phyloP scores from a whole-genome alignment of 768 basidiomycete genomes.

The Lactarius hengduanensis region DNA sequence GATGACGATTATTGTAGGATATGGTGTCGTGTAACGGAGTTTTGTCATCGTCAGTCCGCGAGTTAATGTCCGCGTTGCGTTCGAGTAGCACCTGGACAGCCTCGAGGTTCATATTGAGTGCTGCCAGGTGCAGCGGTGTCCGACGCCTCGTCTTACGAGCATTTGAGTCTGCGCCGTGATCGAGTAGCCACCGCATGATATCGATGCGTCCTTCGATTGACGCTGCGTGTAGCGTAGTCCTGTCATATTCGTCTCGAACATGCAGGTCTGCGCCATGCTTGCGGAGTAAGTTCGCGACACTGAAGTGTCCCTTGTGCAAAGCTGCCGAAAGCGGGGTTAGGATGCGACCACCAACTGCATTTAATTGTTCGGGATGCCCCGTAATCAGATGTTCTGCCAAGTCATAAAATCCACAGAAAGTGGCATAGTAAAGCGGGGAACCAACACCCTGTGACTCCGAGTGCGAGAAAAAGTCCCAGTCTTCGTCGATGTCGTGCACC shows the following conservation, averaged over 20 bases:
- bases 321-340: background rate
- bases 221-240: background rate
- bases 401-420: background rate
- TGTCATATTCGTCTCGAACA: background rate
- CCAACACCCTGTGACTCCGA: accelerated
- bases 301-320: background rate
- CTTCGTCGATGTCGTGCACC: background rate
- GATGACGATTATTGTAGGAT: accelerated
- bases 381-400: background rate
- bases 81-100: too few relatives aligned
- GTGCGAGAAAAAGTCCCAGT: background rate
- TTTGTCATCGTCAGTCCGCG: too few relatives aligned
- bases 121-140: too few relatives aligned
- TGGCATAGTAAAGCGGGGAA: background rate
- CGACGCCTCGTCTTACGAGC: too few relatives aligned
- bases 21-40: background rate
- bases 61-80: too few relatives aligned
- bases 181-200: too few relatives aligned
- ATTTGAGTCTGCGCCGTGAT: too few relatives aligned
- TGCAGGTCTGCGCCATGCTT: background rate
- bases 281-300: background rate
- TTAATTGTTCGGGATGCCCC: background rate
- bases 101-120: too few relatives aligned
- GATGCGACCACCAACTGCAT: background rate
- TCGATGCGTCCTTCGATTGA: background rate